Conservation (phyloP, 2,329 filamentous ascomycete species). For the Zymoseptoria pseudotritici region DNA sequence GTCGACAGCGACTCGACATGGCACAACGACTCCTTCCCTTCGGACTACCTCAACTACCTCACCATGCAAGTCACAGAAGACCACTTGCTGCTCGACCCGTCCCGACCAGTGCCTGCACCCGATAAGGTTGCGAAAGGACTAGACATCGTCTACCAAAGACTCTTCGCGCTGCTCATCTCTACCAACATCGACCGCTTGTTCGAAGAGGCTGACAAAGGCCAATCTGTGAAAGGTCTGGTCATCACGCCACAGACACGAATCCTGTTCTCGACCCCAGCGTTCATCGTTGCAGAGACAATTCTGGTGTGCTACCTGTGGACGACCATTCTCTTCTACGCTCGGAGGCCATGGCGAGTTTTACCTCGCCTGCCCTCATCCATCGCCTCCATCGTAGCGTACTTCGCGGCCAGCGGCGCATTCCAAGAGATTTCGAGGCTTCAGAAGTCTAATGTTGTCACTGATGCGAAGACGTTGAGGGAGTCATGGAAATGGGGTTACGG, state of each 20-base stretch:
- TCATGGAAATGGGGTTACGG: constrained; percentile 42
- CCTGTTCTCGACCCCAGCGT: constrained; percentile 43
- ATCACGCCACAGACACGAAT: constrained; percentile 35
- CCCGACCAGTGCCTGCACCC: constrained; percentile 27
- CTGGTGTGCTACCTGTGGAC: constrained; percentile 40
- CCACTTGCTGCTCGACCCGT: constrained; percentile 32
- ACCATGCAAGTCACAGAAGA: constrained; percentile 27
- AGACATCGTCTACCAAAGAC: constrained; percentile 26
- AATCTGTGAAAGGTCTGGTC: constrained; percentile 8
- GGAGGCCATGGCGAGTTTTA: constrained; percentile 37
- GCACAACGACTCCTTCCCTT: constrained; percentile 43
- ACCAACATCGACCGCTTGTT: constrained; percentile 38
- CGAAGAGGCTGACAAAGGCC: constrained; percentile 1
- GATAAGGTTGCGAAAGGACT: constrained; percentile 21
- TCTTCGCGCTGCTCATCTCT: constrained; percentile 41
- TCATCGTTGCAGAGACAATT: constrained; percentile 39
- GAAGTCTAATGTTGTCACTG: background rate
- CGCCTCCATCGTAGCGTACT: constrained; percentile 41
- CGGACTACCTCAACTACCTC: constrained; percentile 45
- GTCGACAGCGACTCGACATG: constrained; percentile 27
- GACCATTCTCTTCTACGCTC: constrained; percentile 38
- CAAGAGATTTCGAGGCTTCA: too few relatives aligned
- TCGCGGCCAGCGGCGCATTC: constrained; percentile 42
- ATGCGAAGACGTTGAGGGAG: constrained; percentile 1
- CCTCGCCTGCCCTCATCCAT: constrained; percentile 47